A percentile compares a stretch with the other conserved stretches of the same genome.
Evolutionary conservation across 345 rosid genomes (phyloP).

Genomic region (Rhizophora mangle): DNA sequence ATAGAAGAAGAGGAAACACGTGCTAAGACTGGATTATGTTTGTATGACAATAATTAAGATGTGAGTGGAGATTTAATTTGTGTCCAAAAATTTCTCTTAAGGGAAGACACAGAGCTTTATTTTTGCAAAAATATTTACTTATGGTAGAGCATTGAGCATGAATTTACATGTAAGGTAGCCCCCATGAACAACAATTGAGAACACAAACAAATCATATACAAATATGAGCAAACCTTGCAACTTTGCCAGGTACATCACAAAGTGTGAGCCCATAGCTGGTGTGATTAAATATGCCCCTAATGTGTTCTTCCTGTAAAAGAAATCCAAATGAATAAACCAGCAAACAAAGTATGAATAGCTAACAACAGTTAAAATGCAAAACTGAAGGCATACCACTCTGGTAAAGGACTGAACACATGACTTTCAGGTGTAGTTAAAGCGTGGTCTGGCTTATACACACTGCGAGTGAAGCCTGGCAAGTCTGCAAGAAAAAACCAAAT

Average conservation of each 20-base stretch:
- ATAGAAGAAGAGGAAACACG: no score
- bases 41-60: no score
- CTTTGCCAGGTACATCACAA: conserved; percentile 83
- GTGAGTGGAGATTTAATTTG: no score
- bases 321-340: conserved; percentile 18
- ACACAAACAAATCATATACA: not conserved
- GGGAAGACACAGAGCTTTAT: no score
- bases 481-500: conserved; percentile 46
- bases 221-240: conserved; percentile 63
- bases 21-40: no score
- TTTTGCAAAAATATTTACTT: no score
- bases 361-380: conserved; percentile 14
- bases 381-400: conserved; percentile 57
- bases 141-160: no score
- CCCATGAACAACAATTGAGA: not conserved
- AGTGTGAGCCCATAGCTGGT: conserved; percentile 88
- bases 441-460: conserved; percentile 73
- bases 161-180: no score
- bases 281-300: conserved; percentile 82
- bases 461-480: conserved; percentile 88
- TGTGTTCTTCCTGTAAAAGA: conserved; percentile 64
- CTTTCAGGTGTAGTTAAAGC: conserved; percentile 90
- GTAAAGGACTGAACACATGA: conserved; percentile 87
- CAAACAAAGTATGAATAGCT: conserved; percentile 6
- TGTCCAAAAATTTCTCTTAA: no score